Conservation (phyloP, 2,329 filamentous ascomycete genomes). For the Pseudogymnoascus verrucosus region DNA sequence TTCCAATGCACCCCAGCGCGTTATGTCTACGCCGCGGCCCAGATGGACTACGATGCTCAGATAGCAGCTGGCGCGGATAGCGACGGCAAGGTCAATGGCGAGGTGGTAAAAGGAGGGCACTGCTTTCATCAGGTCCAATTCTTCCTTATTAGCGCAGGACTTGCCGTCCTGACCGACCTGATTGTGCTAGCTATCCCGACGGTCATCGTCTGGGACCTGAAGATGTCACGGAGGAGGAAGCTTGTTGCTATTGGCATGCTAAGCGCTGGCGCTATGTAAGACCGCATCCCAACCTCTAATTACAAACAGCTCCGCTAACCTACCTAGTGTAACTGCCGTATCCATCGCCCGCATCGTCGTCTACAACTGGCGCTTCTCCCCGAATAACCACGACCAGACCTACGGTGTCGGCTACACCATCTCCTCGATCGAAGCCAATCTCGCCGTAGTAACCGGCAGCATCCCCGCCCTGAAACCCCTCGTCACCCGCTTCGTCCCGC, state of each 20-base stretch:
- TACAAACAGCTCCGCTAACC: neutral
- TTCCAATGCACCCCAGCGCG: slow-evolving; percentile 30
- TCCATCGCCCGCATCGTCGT: slow-evolving; percentile 15
- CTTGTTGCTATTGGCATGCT: slow-evolving; percentile 11
- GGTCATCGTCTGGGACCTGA: slow-evolving; percentile 18
- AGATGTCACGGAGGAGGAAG: slow-evolving; percentile 16
- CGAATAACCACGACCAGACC: slow-evolving; percentile 10
- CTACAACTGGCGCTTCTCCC: slow-evolving; percentile 12
- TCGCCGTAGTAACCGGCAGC: slow-evolving; percentile 17
- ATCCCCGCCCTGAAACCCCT: slow-evolving; percentile 15
- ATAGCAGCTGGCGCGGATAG: slow-evolving; percentile 7
- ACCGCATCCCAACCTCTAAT: neutral
- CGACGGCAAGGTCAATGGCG: slow-evolving; percentile 16
- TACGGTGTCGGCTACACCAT: slow-evolving; percentile 18
- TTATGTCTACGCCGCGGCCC: slow-evolving; percentile 12
- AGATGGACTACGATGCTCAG: slow-evolving; percentile 13
- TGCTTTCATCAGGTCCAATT: slow-evolving; percentile 17
- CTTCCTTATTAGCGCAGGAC: slow-evolving; percentile 15
- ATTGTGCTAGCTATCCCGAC: slow-evolving; percentile 18
- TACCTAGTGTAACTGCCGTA: slow-evolving; percentile 16
- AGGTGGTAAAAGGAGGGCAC: slow-evolving; percentile 13
- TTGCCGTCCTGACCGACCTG: slow-evolving; percentile 18
- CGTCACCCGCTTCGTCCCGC: slow-evolving; percentile 10
- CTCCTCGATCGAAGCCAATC: slow-evolving; percentile 17
- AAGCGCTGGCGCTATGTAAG: slow-evolving; percentile 14